Conservation (phyloP, 148 eudicot species). For the Polygonum maritimum region DNA sequence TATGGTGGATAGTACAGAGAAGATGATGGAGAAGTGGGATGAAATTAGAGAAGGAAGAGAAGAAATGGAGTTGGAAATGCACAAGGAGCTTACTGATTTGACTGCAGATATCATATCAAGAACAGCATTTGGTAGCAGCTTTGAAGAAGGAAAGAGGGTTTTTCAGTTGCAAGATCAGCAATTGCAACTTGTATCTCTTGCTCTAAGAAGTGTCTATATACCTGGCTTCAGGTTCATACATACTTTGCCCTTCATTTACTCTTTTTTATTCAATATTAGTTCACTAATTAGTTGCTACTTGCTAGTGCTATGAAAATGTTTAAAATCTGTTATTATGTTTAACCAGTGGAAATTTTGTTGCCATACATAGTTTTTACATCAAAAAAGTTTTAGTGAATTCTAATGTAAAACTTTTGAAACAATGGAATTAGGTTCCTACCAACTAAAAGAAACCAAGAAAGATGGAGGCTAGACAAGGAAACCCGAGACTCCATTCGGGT, state of each 20-base stretch:
- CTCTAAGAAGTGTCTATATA: slow-evolving; percentile 56
- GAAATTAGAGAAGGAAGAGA: slow-evolving; percentile 24
- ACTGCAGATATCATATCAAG: slow-evolving; percentile 65
- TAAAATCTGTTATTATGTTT: neutral
- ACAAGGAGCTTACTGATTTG: slow-evolving; percentile 47
- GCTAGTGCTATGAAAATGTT: too few species aligned
- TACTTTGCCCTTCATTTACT: neutral
- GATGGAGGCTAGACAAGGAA: slow-evolving; percentile 59
- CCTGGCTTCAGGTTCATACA: slow-evolving; percentile 66
- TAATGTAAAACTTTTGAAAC: too few species aligned
- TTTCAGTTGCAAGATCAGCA: slow-evolving; percentile 68
- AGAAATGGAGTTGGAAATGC: slow-evolving; percentile 62
- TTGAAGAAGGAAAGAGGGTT: slow-evolving; percentile 53
- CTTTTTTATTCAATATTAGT: neutral
- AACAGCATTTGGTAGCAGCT: slow-evolving; percentile 81
- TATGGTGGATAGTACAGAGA: slow-evolving; percentile 42
- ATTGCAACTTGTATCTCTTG: slow-evolving; percentile 38
- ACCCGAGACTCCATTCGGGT: slow-evolving; percentile 41
- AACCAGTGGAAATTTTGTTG: neutral
- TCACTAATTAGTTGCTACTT: neutral
- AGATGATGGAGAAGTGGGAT: slow-evolving; percentile 48
- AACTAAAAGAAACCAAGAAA: slow-evolving; percentile 52
- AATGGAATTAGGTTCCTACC: slow-evolving; percentile 45
- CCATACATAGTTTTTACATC: neutral
- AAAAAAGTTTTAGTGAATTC: neutral